These are phyloP conservation scores for Gonapodya sp. DNA, from an alignment of 192 early-diverging fungal species.

Conservation along the genomic window DNA sequence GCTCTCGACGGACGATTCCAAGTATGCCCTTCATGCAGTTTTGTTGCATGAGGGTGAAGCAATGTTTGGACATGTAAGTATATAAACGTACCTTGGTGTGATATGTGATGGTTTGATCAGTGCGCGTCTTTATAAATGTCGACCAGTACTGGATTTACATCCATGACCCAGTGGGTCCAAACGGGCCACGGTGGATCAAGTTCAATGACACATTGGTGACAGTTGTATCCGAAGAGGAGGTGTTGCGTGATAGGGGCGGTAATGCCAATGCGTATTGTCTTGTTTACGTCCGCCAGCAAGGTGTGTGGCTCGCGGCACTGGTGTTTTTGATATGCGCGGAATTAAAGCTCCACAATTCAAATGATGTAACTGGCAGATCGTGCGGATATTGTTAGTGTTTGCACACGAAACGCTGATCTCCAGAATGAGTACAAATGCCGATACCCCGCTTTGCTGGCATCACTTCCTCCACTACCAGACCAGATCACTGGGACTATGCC, in stretches of 20 bases:
- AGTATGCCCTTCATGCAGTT: conserved; percentile 5
- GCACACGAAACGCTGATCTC: background rate
- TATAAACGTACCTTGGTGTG: too few relatives aligned
- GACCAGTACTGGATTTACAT: conserved; percentile 4
- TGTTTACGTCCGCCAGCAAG: conserved; percentile 7
- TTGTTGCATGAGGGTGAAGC: background rate
- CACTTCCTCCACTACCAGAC: background rate
- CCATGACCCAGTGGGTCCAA: background rate
- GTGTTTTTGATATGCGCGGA: background rate
- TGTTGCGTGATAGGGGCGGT: background rate
- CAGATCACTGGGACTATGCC: background rate
- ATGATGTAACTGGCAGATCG: too few relatives aligned
- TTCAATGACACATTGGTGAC: conserved; percentile 1
- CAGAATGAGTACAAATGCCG: background rate
- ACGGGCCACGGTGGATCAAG: conserved; percentile 1
- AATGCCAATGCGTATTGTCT: conserved; percentile 7
- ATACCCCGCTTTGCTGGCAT: background rate
- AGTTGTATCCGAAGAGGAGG: background rate
- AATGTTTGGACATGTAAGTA: background rate
- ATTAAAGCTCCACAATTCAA: too few relatives aligned
- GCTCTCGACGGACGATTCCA: background rate
- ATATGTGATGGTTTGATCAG: too few relatives aligned
- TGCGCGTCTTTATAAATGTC: background rate
- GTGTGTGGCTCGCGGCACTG: background rate
- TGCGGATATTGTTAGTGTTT: background rate